Conservation (phyloP, 2,329 filamentous ascomycete species). For the Ophiognomonia clavigignenti-juglandacearum region DNA sequence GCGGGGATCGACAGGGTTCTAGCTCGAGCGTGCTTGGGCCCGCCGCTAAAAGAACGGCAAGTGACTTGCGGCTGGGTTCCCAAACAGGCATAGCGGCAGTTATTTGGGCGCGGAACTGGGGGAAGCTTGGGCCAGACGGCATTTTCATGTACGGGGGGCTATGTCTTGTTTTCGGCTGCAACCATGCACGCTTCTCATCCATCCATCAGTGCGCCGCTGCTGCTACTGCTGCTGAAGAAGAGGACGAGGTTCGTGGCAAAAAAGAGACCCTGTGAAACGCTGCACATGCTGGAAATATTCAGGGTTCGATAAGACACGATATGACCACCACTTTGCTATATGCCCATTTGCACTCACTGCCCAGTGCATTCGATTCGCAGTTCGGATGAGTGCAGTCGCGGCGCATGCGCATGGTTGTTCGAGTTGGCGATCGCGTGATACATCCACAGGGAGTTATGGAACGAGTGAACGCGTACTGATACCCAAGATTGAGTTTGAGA, state of each 20-base stretch:
- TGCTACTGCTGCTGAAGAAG: background rate
- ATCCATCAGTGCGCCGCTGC: slow-evolving; percentile 1
- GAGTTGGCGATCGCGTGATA: too few relatives aligned
- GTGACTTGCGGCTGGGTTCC: background rate
- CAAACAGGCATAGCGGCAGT: slow-evolving; percentile 2
- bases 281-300: background rate
- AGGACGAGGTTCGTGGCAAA: slow-evolving; percentile 7
- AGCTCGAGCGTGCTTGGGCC: background rate
- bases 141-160: background rate
- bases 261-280: slow-evolving; percentile 5
- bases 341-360: background rate
- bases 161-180: too few relatives aligned
- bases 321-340: background rate
- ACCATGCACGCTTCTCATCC: background rate
- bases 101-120: background rate
- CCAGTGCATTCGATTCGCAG: background rate
- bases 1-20: background rate
- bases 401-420: too few relatives aligned
- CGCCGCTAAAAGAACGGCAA: background rate
- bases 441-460: too few relatives aligned
- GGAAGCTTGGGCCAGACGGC: background rate
- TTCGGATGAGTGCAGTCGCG: too few relatives aligned
- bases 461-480: too few relatives aligned
- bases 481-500: background rate
- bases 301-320: background rate